Evolutionary conservation across 2,329 filamentous ascomycete genomes (phyloP), one percentile per base, ranked within the genome.

Genomic region (Xylaria sp.): DNA sequence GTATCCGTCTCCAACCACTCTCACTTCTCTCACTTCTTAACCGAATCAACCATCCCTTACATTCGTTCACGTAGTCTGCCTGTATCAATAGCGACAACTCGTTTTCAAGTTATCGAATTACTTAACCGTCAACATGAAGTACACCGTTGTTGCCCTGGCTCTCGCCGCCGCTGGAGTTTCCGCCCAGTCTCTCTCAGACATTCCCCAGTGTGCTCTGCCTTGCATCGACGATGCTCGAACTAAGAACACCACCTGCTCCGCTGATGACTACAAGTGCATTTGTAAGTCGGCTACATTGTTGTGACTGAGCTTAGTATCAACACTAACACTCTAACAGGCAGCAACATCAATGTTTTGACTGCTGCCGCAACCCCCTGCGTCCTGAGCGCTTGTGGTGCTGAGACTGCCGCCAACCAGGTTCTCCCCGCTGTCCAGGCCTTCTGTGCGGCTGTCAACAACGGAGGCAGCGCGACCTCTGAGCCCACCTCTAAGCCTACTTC

Each of bases 81-180:
- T 29, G 29, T 61, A 47, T 25, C 61, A 20, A 55, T 31, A 68
- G 2, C 56, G n/a, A 5, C 29, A 56, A 57, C 50, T 50, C 33
- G 5, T 50, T 42, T 55, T 5, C 54, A 42, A 61, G 15, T 44
- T 45, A 25, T 36, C 44, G 25, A 39, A 58, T 22, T 20, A 47
- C 55, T 47, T 50, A 29, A 63, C 58, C 61, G 47, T 10, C 69
- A 75, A 69, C 7, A 75, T 75, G 74, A 75, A 73, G 70, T 75
- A 71, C 70, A 22, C 65, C 44, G 49, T 72, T 64, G 67, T 68
- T 49, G 57, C 60, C 60, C 45, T 69, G 58, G 73, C 69, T 47
- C 45, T 76, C 33, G 66, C 65, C 42, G 67, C 72, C 47, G 33
- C 60, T 38, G 69, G 59, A 29, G 72, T 63, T 36, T 71, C 71